Evolutionary conservation across 1,284 basidiomycete genomes (phyloP).

Genomic region (Ustilago lituana): DNA sequence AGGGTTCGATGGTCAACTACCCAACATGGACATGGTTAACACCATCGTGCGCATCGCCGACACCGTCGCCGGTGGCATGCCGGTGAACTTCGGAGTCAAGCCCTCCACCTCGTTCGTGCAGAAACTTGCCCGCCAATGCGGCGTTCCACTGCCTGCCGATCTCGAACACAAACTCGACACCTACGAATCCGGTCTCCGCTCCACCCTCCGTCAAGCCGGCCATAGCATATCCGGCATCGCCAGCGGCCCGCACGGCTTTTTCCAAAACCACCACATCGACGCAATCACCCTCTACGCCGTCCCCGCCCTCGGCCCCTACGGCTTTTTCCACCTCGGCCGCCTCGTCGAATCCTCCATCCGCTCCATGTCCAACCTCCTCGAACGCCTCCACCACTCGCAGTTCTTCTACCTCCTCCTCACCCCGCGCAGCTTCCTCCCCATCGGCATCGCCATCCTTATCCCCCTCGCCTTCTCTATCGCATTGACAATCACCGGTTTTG

Average conservation of each 20-base stretch:
- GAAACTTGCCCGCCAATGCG: slow-evolving; percentile 4
- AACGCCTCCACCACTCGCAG: slow-evolving; percentile 66
- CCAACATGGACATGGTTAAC: slow-evolving; percentile 94
- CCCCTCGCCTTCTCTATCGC: slow-evolving; percentile 57
- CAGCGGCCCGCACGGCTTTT: slow-evolving; percentile 53
- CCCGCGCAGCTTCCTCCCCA: slow-evolving; percentile 55
- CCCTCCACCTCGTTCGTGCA: slow-evolving; percentile 5
- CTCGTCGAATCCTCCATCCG: slow-evolving; percentile 55
- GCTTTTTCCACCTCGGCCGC: slow-evolving; percentile 87
- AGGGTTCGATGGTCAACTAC: slow-evolving; percentile 90
- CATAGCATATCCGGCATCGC: slow-evolving; percentile 29
- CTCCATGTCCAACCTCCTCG: slow-evolving; percentile 64
- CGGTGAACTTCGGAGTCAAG: slow-evolving; percentile 9
- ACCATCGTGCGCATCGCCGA: slow-evolving; percentile 79
- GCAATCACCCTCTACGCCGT: slow-evolving; percentile 88
- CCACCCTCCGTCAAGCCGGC: slow-evolving; percentile 17
- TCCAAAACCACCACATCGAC: slow-evolving; percentile 85
- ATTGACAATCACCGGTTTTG: slow-evolving; percentile 55
- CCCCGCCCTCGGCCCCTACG: slow-evolving; percentile 89
- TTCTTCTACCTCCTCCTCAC: slow-evolving; percentile 64
- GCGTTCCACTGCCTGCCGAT: slow-evolving; percentile 8
- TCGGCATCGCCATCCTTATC: slow-evolving; percentile 54
- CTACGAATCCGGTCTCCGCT: slow-evolving; percentile 28
- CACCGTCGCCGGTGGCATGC: slow-evolving; percentile 72
- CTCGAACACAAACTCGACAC: slow-evolving; percentile 29